Evolutionary conservation across 179 eudicot species (phyloP).

Genomic region (Kewa caespitosa): DNA sequence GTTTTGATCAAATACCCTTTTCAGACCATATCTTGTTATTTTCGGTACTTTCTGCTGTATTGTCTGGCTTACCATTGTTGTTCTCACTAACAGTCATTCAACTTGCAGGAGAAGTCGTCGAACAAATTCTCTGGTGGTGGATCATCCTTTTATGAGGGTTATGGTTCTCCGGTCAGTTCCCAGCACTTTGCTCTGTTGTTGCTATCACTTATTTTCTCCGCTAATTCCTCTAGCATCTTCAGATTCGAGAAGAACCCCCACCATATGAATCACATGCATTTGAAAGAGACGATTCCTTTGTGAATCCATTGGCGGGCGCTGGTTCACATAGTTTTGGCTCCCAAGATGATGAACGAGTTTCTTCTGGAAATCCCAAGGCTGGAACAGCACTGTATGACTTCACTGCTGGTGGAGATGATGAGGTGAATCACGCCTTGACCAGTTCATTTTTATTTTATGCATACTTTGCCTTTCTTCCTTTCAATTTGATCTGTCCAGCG

Average conservation of each 20-base stretch:
- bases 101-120: constrained; percentile 60
- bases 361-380: constrained; percentile 59
- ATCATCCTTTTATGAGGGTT: constrained; percentile 56
- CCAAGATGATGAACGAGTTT: constrained; percentile 61
- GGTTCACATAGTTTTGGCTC: constrained; percentile 68
- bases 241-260: constrained; percentile 94
- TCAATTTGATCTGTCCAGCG: neutral
- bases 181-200: neutral
- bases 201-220: neutral
- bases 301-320: constrained; percentile 83
- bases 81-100: neutral
- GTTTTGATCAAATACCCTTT: no score
- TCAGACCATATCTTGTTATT: neutral
- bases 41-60: constrained; percentile 5
- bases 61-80: neutral
- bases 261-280: constrained; percentile 70
- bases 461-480: neutral
- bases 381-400: constrained; percentile 95
- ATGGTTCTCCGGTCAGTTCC: constrained; percentile 70
- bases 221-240: constrained; percentile 38
- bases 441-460: neutral
- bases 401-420: constrained; percentile 99
- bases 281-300: constrained; percentile 76
- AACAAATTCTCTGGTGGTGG: constrained; percentile 54
- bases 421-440: constrained; percentile 48